Base-by-base conservation (phyloP, 768 basidiomycete species). In the Phallus indusiatus region DNA sequence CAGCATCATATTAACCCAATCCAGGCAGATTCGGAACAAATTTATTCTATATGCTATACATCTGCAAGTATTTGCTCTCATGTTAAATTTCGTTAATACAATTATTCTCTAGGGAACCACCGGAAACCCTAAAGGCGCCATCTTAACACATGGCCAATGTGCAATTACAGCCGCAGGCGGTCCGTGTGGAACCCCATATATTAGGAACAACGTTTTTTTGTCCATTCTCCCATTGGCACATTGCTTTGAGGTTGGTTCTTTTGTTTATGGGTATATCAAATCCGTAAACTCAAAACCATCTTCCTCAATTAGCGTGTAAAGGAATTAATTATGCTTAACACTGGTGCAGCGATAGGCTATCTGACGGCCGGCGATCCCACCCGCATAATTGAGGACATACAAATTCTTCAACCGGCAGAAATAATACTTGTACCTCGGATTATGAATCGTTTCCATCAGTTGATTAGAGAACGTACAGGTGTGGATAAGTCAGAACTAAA, bases 11-110 rank as follows among this genome's bases (percentile, higher is more conserved):
- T 75, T n/a, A 81, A 83, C 20, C 81, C 83, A 36, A 76, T 85
- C 33, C 77, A 76, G 21, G 80, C 83, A 10, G 75, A 76, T 48
- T 76, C 83, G 6, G 79, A 88, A 55, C 75, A 82, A 47, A 66
- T 95, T 50, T 85, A 85, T n/a, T 88, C 87, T 8, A 86, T 99
- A 59, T 94, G 92, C 67, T 98, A 98, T 69, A 98, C 94, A 37
- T 94, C 92, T 47, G 94, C 91, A 65, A 67, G 88, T 72, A 11
- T 6, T 60, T 12, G 2, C 4, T 11, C 9, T 42, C 42, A 12
- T 4, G 42, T 42, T 3, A 42, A 2, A 5, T 42, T 10, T 42
- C n/a, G n/a, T 42, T 42, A 4, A 14, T n/a, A 10, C 3, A 28
- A 35, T 52, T 21, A 28, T 11, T 58, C 37, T 51, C 33, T 63